These are phyloP conservation scores for Scleromitrula shiraiana DNA, from an alignment of 2,329 filamentous ascomycete genomes.

Conservation along the genomic window DNA sequence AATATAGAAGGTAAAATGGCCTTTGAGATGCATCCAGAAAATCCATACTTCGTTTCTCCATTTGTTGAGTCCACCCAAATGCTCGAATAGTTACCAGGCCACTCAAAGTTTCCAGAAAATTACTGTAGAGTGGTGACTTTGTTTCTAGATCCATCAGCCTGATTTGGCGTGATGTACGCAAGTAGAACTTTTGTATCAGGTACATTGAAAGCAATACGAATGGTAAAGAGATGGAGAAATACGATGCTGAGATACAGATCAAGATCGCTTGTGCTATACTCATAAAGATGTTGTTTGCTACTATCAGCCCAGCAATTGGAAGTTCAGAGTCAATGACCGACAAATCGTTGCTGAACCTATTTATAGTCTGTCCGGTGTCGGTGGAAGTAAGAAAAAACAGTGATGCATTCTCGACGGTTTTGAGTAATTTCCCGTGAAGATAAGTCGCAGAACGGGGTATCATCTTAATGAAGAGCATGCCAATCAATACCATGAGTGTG, in stretches of 20 bases:
- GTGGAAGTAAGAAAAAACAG: conserved; percentile 36
- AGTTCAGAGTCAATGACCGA: conserved; percentile 23
- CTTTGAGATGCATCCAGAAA: conserved; percentile 43
- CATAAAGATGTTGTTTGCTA: background rate
- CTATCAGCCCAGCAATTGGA: conserved; percentile 9
- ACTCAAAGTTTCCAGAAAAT: no score
- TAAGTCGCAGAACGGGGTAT: conserved; percentile 42
- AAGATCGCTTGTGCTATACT: no score
- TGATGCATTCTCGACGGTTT: conserved; percentile 36
- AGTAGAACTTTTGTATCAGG: conserved; percentile 34
- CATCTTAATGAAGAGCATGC: conserved; percentile 43
- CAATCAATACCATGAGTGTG: conserved; percentile 10
- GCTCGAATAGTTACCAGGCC: no score
- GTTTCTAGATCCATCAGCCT: conserved; percentile 39
- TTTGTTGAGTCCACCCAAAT: conserved; percentile 2
- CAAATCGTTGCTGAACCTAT: conserved; percentile 22
- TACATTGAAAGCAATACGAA: no score
- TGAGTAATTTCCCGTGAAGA: conserved; percentile 41
- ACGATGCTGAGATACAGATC: no score
- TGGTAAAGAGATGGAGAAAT: no score
- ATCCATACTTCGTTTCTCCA: conserved; percentile 34
- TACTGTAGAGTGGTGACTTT: conserved; percentile 37
- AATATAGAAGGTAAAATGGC: conserved; percentile 49
- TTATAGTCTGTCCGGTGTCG: conserved; percentile 26
- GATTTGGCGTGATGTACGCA: conserved; percentile 40